Conservation (phyloP, 768 basidiomycete species). For the Trametes sanguinea region DNA sequence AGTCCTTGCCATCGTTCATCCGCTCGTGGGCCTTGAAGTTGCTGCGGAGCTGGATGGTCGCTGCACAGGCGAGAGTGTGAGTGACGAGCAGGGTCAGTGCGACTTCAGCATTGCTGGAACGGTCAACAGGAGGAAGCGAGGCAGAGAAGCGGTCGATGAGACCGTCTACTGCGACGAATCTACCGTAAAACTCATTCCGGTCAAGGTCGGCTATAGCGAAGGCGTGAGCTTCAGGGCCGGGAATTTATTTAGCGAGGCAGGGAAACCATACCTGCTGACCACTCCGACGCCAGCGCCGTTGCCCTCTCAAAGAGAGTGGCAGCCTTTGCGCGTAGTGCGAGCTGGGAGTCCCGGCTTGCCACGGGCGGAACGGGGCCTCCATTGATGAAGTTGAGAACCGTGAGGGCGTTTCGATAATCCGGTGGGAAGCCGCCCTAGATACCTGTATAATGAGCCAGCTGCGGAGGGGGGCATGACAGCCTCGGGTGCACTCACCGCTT, state of each 20-base stretch:
- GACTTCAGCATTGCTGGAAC: constrained; percentile 4
- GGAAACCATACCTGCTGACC: constrained; percentile 29
- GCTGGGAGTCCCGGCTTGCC: constrained; percentile 34
- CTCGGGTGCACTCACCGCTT: constrained; percentile 30
- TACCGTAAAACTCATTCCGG: constrained; percentile 17
- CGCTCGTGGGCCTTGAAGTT: constrained; percentile 44
- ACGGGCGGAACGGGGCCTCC: constrained; percentile 33
- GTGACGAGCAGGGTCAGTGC: constrained; percentile 37
- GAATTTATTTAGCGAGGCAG: background rate
- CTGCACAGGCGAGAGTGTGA: constrained; percentile 50
- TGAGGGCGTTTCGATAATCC: constrained; percentile 47
- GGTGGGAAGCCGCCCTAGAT: constrained; percentile 43
- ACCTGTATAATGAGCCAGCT: background rate
- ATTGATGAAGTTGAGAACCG: constrained; percentile 50
- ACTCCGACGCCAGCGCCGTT: constrained; percentile 49
- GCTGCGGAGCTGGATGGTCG: constrained; percentile 54
- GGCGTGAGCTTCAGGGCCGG: background rate
- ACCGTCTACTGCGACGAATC: constrained; percentile 23
- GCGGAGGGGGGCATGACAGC: background rate
- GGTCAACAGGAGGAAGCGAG: constrained; percentile 23
- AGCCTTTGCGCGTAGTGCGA: constrained; percentile 53
- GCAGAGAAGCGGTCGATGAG: constrained; percentile 29
- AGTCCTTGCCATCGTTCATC: constrained; percentile 27
- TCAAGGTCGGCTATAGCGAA: constrained; percentile 7
- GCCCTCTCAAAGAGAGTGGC: constrained; percentile 64